Evolutionary conservation across 2,329 filamentous ascomycete genomes (phyloP).

Genomic region (Metarhizium guizhouense): DNA sequence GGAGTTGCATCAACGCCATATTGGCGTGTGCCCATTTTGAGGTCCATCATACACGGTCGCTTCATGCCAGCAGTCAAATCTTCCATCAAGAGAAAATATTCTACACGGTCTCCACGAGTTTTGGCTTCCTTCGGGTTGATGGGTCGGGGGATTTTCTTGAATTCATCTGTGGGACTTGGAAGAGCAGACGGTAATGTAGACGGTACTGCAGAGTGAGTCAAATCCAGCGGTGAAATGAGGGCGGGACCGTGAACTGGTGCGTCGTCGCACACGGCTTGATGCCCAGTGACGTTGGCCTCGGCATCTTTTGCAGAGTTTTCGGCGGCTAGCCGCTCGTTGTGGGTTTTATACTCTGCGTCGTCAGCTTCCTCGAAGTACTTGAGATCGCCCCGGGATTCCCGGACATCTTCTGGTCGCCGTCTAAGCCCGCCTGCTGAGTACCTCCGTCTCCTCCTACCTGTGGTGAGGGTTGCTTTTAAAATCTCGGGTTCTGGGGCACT

Average conservation of each 20-base stretch:
- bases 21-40: slow-evolving; percentile 98
- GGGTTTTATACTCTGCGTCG: slow-evolving; percentile 61
- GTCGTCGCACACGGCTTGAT: neutral
- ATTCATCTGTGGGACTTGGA: slow-evolving; percentile 27
- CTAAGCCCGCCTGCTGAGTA: slow-evolving; percentile 83
- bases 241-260: neutral
- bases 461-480: slow-evolving; percentile 30
- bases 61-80: slow-evolving; percentile 96
- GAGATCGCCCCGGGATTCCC: slow-evolving; percentile 63
- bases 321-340: slow-evolving; percentile 1
- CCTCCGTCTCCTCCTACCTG: slow-evolving; percentile 52
- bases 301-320: neutral
- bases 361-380: slow-evolving; percentile 87
- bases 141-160: slow-evolving; percentile 45
- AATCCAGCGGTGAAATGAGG: neutral
- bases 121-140: slow-evolving; percentile 54
- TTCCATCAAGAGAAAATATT: slow-evolving; percentile 88
- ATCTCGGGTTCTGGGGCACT: slow-evolving; percentile 57
- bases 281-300: neutral
- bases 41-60: slow-evolving; percentile 87
- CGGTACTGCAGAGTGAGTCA: slow-evolving; percentile 15
- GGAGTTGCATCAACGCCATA: slow-evolving; percentile 87
- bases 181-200: slow-evolving; percentile 22
- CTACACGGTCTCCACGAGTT: slow-evolving; percentile 58
- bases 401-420: slow-evolving; percentile 63